Evolutionary conservation across 1,284 basidiomycete genomes (phyloP), one percentile per base, ranked within the genome.

Genomic region (Hypsizygus ulmarius): DNA sequence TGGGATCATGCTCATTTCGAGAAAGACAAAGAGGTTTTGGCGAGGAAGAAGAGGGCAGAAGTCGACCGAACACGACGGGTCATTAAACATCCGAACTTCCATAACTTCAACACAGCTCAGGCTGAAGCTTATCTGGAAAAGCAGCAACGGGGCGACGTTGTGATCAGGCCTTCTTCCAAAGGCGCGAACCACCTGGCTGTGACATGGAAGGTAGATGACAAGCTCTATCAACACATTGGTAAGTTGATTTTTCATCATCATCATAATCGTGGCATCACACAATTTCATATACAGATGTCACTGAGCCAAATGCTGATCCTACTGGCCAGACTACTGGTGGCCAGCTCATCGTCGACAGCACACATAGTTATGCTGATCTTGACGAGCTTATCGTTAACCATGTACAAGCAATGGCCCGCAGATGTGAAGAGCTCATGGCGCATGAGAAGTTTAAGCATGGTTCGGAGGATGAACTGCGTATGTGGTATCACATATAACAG

Each of bases 191-290:
- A 99, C 69, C 77, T 99, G 30, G 97, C 97, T 29, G 90, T 99
- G 10, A 99, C 97, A 0, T 99, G 97, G 97, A 99, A 99, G 71
- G 95, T 99, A 8, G 96, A 97, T 58, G 91, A 97, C 51, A 91
- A 88, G 53, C 76, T 99, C 15, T 99, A 91, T 70, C 97, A 99
- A 66, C 97, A 99, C 64, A 91, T 99, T 53, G 94, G 92, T 92
- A 61, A n/a, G 69, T 56, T 29, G 37, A 3, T 47, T 50, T 45
- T 38, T 19, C 19, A 43, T 11, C 8, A 15, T 47, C 58, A 11
- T n/a, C 4, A 12, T 14, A 34, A 53, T 38, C 21, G 32, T 34
- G 33, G 37, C 25, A 14, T 45, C 45, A 51, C 27, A 8, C 45
- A 29, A 55, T 45, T 25, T 30, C 25, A 21, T 21, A 36, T 51